Base-by-base conservation (phyloP, 2,329 filamentous ascomycete genomes). In the Xylariales sp. region DNA sequence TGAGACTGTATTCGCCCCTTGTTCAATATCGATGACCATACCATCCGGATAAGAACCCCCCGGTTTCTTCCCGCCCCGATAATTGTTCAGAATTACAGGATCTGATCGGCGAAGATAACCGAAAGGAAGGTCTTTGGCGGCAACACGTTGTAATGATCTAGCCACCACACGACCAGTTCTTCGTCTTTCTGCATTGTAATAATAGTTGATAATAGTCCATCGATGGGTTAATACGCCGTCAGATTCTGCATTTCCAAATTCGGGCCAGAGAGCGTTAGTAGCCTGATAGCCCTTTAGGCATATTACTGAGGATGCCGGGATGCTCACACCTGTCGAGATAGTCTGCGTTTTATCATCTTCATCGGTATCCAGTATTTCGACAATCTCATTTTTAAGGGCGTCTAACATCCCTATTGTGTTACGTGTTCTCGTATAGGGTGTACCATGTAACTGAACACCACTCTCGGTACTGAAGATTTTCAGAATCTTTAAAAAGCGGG, bases 221-320 rank as follows among this genome's bases (percentile, higher is more conserved):
- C 79, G 65, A 38, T 73, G 77, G 5, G 75, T 69, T 1, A 83
- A 51, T 0, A 56, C 51, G 0, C 62, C 68, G 12, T 57, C 48
- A 2, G 53, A 41, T 10, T 53, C 48, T 0, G 55, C 41, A 2
- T 52, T 46, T 1, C 58, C 52, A 33, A 62, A 60, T 0, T 53
- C 40, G 0, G 72, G 71, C 29, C 68, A 78, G 0, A 55, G 47
- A 0, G 65, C 54, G 41, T 86, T 88, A 0, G 81, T 86, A 3
- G 71, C 56, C 1, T 66, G 51, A 0, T 85, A 55, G 0, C 52
- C 52, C 1, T 76, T 59, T 6, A 66, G 56, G 2, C 55, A 44
- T 2, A 62, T 48, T 0, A 81, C 60, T 0, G 61, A 42, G 0
- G 46, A 34, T 0, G 70, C 39, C 0, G 55, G 29, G 0, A 81